A percentile compares a stretch with the other conserved stretches of the same genome.
Conservation (phyloP, 148 eudicot genomes). For the Rhododendron williamsianum region DNA sequence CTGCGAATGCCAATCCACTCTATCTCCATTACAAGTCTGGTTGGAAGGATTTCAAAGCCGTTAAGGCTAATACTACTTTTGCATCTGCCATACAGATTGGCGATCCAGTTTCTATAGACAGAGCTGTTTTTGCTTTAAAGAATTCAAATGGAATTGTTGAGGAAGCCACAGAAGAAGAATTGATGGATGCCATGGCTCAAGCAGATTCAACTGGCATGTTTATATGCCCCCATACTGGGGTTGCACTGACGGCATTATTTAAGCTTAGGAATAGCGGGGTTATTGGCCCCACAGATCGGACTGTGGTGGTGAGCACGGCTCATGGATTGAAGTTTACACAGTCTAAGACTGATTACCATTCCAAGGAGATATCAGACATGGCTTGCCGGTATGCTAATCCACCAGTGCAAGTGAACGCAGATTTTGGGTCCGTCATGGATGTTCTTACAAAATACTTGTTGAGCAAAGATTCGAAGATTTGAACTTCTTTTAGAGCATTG, state of each 20-base stretch:
- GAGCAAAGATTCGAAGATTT: conserved; percentile 28
- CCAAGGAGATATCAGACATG: conserved; percentile 63
- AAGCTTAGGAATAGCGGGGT: conserved; percentile 75
- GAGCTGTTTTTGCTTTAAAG: conserved; percentile 77
- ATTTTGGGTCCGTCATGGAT: conserved; percentile 95
- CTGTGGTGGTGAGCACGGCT: conserved; percentile 22
- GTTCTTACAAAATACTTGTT: conserved; percentile 62
- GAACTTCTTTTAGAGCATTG: background rate
- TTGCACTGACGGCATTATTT: conserved; percentile 69
- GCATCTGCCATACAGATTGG: conserved; percentile 98
- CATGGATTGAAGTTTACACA: conserved; percentile 18
- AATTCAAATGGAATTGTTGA: conserved; percentile 80
- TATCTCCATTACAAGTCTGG: conserved; percentile 66
- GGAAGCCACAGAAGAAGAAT: conserved; percentile 92
- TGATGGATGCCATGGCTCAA: conserved; percentile 97
- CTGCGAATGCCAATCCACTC: conserved; percentile 89
- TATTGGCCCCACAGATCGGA: conserved; percentile 27
- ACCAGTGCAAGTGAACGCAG: conserved; percentile 75
- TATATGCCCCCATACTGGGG: conserved; percentile 95
- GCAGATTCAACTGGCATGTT: conserved; percentile 99
- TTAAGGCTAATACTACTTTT: conserved; percentile 75
- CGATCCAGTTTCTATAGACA: conserved; percentile 87
- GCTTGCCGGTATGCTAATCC: conserved; percentile 76
- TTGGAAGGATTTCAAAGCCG: conserved; percentile 77
- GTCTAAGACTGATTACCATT: conserved; percentile 43